These are phyloP conservation scores for Avena eriantha DNA, from an alignment of 176 grass and related monocot genomes.

Conservation along the genomic window DNA sequence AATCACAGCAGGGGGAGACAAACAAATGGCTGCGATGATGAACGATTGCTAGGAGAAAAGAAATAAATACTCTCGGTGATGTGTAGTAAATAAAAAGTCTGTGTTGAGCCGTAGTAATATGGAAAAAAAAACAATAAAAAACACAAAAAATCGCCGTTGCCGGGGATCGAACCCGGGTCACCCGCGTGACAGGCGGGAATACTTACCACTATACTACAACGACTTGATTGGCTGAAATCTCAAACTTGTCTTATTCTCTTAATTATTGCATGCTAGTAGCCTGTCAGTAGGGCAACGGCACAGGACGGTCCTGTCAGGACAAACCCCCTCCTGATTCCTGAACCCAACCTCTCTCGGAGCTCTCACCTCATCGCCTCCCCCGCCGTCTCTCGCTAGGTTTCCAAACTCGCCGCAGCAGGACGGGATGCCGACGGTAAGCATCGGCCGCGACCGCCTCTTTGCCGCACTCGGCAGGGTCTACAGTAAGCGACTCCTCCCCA, in stretches of 20 bases:
- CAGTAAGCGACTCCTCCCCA: constrained; percentile 41
- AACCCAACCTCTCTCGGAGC: not conserved
- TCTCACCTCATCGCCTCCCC: not conserved
- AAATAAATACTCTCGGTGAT: no score
- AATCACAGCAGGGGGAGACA: no score
- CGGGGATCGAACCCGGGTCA: constrained; percentile 97
- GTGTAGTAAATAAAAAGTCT: no score
- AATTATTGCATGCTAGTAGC: no score
- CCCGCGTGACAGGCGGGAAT: constrained; percentile 97
- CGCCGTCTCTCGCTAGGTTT: not conserved
- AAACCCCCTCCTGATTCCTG: no score
- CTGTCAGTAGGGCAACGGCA: no score
- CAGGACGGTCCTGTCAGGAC: no score
- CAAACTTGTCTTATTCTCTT: no score
- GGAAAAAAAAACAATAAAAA: no score
- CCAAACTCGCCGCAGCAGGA: not conserved
- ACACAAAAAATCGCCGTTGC: constrained; percentile 58
- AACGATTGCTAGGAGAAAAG: no score
- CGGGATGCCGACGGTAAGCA: constrained; percentile 69
- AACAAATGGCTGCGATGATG: no score
- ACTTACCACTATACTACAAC: constrained; percentile 98
- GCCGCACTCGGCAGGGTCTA: constrained; percentile 56
- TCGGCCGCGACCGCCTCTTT: constrained; percentile 77
- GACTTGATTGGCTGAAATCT: constrained; percentile 23
- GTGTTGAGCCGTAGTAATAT: no score